Evolutionary conservation across 257 asterid species (phyloP).

Genomic region (Nicotiana benthamiana): DNA sequence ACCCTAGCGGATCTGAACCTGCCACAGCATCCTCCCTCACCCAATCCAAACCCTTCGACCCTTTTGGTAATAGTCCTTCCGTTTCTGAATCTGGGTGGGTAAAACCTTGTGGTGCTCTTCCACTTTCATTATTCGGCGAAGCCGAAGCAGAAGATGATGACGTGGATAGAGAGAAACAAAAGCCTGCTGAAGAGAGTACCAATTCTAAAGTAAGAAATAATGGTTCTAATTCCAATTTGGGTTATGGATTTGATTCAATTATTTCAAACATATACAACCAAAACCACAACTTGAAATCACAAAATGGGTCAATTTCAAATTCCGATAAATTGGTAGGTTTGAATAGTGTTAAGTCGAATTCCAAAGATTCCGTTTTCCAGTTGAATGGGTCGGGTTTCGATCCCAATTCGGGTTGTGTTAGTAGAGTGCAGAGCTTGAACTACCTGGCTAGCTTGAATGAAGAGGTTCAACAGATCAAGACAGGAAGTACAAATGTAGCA

Average conservation of each 20-base stretch:
- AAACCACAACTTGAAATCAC: conserved; percentile 21
- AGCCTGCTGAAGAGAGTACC: conserved; percentile 13
- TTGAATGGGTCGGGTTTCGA: neutral
- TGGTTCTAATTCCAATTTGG: conserved; percentile 20
- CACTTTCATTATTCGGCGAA: conserved; percentile 63
- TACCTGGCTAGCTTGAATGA: conserved; percentile 1
- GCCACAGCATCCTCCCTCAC: conserved; percentile 22
- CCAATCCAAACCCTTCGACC: conserved; percentile 28
- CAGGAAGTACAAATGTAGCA: neutral
- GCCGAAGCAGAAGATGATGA: conserved; percentile 34
- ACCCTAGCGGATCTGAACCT: conserved; percentile 30
- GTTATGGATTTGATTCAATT: conserved; percentile 17
- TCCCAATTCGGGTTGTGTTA: conserved; percentile 1
- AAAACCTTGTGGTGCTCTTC: conserved; percentile 69
- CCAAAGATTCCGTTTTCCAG: neutral
- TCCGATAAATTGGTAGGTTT: neutral
- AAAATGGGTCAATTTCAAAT: conserved; percentile 14
- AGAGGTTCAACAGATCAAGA: neutral
- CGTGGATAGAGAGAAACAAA: conserved; percentile 1
- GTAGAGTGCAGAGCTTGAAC: conserved; percentile 11
- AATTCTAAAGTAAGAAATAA: conserved; percentile 9
- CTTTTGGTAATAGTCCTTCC: conserved; percentile 10
- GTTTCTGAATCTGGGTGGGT: conserved; percentile 28
- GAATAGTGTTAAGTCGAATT: neutral
- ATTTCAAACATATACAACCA: conserved; percentile 32